Conservation (phyloP, 768 basidiomycete species). For the Boletus sp. region DNA sequence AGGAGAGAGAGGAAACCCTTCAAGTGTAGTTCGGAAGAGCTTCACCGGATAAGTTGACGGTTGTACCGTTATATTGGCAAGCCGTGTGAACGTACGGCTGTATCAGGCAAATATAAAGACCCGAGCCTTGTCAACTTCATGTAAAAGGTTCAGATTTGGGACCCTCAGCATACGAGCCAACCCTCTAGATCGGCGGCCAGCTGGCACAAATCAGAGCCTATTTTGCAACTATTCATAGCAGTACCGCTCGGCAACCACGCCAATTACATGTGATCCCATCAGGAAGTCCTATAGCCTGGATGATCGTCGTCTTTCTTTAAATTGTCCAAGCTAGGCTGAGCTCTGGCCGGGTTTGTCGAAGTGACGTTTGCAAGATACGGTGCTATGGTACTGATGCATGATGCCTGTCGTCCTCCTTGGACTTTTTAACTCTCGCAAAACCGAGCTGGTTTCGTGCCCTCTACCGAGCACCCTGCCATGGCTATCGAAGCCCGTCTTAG, state of each 20-base stretch:
- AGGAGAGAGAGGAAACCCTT: slow-evolving; percentile 18
- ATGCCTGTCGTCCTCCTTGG: too few relatives aligned
- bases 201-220: background rate
- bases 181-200: background rate
- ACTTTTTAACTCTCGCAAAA: background rate
- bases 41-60: slow-evolving; percentile 5
- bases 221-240: background rate
- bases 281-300: slow-evolving; percentile 2
- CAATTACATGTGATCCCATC: slow-evolving; percentile 10
- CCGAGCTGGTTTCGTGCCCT: background rate
- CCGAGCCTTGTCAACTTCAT: background rate
- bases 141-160: slow-evolving; percentile 3
- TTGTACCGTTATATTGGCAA: slow-evolving; percentile 14
- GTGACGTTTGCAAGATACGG: background rate
- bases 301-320: slow-evolving; percentile 7
- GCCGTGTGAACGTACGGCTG: slow-evolving; percentile 24
- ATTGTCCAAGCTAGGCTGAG: background rate
- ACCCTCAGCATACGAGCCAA: background rate
- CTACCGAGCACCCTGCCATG: background rate
- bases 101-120: slow-evolving; percentile 7
- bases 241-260: background rate
- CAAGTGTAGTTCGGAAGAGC: slow-evolving; percentile 10
- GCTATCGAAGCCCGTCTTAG: slow-evolving; percentile 1
- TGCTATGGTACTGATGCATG: background rate
- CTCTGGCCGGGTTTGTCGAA: background rate